Evolutionary conservation across 768 basidiomycete genomes (phyloP).

Genomic region (Candolleomyces aberdarensis): DNA sequence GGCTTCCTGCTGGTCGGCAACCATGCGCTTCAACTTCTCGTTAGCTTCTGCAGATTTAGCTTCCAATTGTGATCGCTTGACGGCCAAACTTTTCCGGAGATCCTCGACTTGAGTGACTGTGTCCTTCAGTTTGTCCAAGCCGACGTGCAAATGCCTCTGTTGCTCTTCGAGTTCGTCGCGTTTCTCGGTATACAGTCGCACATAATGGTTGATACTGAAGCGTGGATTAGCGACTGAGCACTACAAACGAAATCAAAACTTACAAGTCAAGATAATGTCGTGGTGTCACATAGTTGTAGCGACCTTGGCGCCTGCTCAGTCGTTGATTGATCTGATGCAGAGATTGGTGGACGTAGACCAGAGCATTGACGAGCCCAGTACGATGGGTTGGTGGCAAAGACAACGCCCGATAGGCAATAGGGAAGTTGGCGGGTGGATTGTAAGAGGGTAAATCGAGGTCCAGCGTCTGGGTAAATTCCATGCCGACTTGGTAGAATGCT

Average conservation of each 20-base stretch:
- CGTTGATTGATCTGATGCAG: conserved; percentile 87
- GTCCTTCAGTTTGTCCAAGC: conserved; percentile 92
- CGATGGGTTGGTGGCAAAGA: conserved; percentile 87
- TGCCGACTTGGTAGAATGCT: conserved; percentile 96
- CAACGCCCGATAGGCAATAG: conserved; percentile 82
- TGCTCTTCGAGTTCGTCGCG: conserved; percentile 97
- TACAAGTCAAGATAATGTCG: conserved; percentile 98
- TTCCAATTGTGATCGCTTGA: conserved; percentile 88
- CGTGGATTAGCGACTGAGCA: conserved; percentile 8
- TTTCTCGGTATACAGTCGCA: conserved; percentile 92
- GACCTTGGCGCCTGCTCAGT: conserved; percentile 89
- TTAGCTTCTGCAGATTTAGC: conserved; percentile 95
- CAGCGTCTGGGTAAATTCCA: conserved; percentile 92
- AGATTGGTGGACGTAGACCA: conserved; percentile 89
- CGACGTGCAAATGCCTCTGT: conserved; percentile 96
- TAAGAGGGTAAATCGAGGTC: conserved; percentile 89
- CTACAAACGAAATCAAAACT: conserved; percentile 32
- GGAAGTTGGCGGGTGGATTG: conserved; percentile 78
- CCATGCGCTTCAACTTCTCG: conserved; percentile 96
- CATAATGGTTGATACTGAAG: conserved; percentile 92
- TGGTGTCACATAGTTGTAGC: conserved; percentile 95
- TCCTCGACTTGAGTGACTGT: conserved; percentile 98
- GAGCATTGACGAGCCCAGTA: conserved; percentile 86
- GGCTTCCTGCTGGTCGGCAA: conserved; percentile 96
- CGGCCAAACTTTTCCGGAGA: conserved; percentile 89